Base-by-base conservation (phyloP, 257 asterid species). In the Petrea volubilis region DNA sequence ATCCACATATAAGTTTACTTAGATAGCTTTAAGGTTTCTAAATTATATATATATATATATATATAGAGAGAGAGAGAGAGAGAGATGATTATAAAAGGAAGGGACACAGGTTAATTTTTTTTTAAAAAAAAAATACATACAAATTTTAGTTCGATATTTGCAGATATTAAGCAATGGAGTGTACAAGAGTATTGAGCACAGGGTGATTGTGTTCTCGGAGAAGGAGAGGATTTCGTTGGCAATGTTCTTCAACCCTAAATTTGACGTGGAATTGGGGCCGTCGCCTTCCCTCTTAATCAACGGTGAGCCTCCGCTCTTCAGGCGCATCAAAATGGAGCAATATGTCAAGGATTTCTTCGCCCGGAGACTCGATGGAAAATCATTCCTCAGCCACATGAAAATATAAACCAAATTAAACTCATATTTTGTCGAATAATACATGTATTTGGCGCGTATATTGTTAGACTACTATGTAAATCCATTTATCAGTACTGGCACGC, bases 111-210 rank as follows among this genome's bases (percentile, higher is more conserved):
- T n/a, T n/a, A n/a, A n/a, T n/a, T n/a, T n/a, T n/a, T n/a, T n/a
- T n/a, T n/a, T n/a, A n/a, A n/a, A n/a, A n/a, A n/a, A n/a, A n/a
- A n/a, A n/a, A n/a, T n/a, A n/a, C n/a, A n/a, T n/a, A n/a, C n/a
- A n/a, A n/a, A n/a, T n/a, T n/a, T n/a, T n/a, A n/a, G n/a, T 4
- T 1, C 0, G 7, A 33, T 2, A 21, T 6, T 52, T 1, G 14
- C 60, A 81, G 83, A 74, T 81, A 9, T 11, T 78, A 20, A 81
- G 81, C 71, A 81, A 81, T 21, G 86, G 83, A 2, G 4, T 56
- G 6, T 81, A 67, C 63, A 78, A 59, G 44, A 81, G 83, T 62
- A 28, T 73, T 13, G 85, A 73, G 79, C 85, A 80, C 25, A 58
- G 74, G 27, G 85, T 41, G 14, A 43, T 69, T 13, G 80, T 80